Conservation (phyloP, 495 filamentous ascomycete genomes). For the Aspergillus cristatus region DNA sequence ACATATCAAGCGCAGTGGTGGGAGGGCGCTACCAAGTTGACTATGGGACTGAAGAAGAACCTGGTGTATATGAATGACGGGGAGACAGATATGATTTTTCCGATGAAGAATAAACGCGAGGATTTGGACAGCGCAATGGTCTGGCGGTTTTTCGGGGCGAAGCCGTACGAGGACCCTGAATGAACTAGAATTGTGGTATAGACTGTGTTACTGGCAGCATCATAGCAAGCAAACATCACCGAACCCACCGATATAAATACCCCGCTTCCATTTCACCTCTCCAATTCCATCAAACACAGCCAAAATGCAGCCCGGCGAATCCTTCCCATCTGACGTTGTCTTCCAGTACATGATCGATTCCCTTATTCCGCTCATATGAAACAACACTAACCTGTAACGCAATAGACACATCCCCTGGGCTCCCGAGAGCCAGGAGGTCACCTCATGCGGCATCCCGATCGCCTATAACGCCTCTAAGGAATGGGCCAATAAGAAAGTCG, state of each 20-base stretch:
- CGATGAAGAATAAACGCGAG: conserved; percentile 1
- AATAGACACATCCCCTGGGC: conserved; percentile 60
- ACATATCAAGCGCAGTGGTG: conserved; percentile 13
- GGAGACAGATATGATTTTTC: conserved; percentile 5
- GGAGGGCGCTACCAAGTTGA: conserved; percentile 17
- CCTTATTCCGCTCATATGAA: not conserved
- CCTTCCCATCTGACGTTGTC: conserved; percentile 66
- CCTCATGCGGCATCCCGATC: conserved; percentile 65
- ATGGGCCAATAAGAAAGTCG: conserved; percentile 79
- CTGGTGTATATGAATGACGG: conserved; percentile 9
- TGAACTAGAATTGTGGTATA: too few species aligned
- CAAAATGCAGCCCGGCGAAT: conserved; percentile 65
- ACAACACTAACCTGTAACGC: too few species aligned
- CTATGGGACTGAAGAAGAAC: conserved; percentile 9
- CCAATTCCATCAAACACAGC: conserved; percentile 32
- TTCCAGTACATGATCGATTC: conserved; percentile 49
- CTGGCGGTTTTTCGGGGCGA: conserved; percentile 11
- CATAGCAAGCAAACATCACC: too few species aligned
- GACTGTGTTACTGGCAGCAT: too few species aligned
- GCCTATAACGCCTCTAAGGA: conserved; percentile 77
- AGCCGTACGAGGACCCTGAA: conserved; percentile 7
- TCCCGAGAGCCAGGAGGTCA: conserved; percentile 53
- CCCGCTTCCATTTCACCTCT: too few species aligned
- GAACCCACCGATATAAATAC: too few species aligned
- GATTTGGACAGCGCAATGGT: conserved; percentile 9